A percentile compares a stretch with the other conserved stretches of the same genome.
Evolutionary conservation across 148 eudicot genomes (phyloP).

Genomic region (Persicaria maculosa): DNA sequence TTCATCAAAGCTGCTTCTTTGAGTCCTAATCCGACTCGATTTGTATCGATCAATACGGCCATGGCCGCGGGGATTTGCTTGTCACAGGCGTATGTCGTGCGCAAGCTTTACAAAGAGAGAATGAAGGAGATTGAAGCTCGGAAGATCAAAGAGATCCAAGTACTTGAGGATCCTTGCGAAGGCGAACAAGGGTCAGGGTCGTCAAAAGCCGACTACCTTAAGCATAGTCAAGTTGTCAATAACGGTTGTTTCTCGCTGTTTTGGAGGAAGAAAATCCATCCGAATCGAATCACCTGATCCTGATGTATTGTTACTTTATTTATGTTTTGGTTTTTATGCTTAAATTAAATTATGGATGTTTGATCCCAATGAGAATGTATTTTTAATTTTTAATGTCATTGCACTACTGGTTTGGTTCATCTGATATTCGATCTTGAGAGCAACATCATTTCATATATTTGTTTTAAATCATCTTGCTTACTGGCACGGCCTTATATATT

Average conservation of each 20-base stretch:
- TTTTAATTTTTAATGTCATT: too few species aligned
- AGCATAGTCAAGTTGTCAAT: neutral
- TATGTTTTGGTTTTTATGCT: neutral
- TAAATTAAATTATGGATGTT: too few species aligned
- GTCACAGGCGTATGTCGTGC: constrained; percentile 1
- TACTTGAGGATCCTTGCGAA: neutral
- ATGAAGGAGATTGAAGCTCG: constrained; percentile 4
- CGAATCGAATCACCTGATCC: neutral
- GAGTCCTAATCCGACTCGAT: neutral
- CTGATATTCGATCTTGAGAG: too few species aligned
- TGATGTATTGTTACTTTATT: neutral
- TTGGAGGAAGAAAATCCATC: neutral
- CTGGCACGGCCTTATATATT: too few species aligned
- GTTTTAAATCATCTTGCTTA: too few species aligned
- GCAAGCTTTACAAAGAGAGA: constrained; percentile 7
- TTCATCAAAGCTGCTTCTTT: too few species aligned
- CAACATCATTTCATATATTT: too few species aligned
- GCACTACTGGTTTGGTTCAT: too few species aligned
- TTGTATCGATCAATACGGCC: neutral
- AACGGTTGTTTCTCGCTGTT: neutral
- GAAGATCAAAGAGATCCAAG: neutral
- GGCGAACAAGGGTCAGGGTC: neutral
- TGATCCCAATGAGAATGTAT: too few species aligned
- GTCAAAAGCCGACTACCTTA: neutral
- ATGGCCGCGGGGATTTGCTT: neutral